Conservation (phyloP, 495 filamentous ascomycete genomes). For the Neurospora pannonica region DNA sequence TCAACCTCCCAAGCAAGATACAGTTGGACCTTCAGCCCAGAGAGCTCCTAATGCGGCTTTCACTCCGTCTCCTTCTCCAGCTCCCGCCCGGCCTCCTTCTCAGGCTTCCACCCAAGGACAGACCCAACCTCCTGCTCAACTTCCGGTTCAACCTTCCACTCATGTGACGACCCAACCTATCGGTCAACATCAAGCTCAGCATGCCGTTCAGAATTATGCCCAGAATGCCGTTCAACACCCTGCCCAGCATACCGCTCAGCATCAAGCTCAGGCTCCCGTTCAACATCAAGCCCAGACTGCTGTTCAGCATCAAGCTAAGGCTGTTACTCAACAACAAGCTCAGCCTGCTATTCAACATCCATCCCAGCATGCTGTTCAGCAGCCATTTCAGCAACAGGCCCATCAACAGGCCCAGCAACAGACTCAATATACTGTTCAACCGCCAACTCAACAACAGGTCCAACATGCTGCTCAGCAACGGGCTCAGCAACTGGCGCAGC, state of each 20-base stretch:
- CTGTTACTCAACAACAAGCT: neutral
- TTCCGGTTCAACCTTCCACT: neutral
- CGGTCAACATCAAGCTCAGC: neutral
- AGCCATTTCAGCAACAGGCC: neutral
- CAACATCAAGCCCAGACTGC: neutral
- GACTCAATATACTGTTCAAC: constrained; percentile 5
- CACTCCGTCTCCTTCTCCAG: neutral
- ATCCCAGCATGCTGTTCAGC: neutral
- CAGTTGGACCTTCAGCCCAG: neutral
- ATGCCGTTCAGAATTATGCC: neutral
- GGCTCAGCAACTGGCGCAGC: neutral
- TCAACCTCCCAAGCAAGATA: neutral
- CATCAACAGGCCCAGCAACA: constrained; percentile 3
- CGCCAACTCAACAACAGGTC: constrained; percentile 3
- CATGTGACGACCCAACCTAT: neutral
- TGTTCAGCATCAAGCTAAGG: neutral
- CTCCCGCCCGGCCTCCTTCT: neutral
- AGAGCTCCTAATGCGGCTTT: neutral
- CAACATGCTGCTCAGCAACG: neutral
- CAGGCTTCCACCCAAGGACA: neutral
- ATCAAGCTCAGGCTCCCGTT: neutral
- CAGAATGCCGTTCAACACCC: neutral
- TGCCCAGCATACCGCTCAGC: neutral
- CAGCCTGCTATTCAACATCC: neutral
- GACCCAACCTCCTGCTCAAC: neutral